Conservation (phyloP, 202 grass and related monocot genomes). For the Panicum hallii region DNA sequence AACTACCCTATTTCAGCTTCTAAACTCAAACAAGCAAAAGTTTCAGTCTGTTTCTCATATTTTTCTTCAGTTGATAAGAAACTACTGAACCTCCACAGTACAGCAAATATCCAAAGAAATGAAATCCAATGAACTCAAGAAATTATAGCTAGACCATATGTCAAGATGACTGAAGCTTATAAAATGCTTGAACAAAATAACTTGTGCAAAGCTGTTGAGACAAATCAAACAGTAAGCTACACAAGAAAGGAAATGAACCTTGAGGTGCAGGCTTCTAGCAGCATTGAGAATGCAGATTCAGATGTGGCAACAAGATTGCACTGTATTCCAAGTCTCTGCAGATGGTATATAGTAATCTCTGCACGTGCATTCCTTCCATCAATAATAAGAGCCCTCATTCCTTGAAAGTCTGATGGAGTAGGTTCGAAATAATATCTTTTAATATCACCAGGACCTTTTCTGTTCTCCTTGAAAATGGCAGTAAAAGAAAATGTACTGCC, state of each 20-base stretch:
- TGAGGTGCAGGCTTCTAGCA: conserved; percentile 66
- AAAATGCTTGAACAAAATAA: conserved; percentile 5
- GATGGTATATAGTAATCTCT: conserved; percentile 67
- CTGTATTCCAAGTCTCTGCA: conserved; percentile 71
- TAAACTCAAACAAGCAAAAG: background rate
- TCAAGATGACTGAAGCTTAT: conserved; percentile 23
- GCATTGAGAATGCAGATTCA: conserved; percentile 60
- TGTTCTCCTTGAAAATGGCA: conserved; percentile 59
- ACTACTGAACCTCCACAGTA: background rate
- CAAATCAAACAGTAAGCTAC: conserved; percentile 3
- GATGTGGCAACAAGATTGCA: conserved; percentile 51
- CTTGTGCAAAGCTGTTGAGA: background rate
- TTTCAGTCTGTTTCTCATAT: background rate
- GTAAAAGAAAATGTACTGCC: conserved; percentile 84
- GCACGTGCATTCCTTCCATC: conserved; percentile 70
- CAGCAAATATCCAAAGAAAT: conserved; percentile 24
- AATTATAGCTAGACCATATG: background rate
- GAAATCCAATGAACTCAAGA: background rate
- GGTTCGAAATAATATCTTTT: conserved; percentile 60
- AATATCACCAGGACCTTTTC: conserved; percentile 55
- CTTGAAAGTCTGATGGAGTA: conserved; percentile 63
- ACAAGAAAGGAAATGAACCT: conserved; percentile 52
- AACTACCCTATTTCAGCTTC: background rate
- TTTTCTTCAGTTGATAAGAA: background rate
- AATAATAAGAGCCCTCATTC: conserved; percentile 73